Percentiles rank a stretch among this genome's conserved stretches.
These are phyloP conservation scores for Teunomyces barrocoloradensis DNA, from an alignment of 805 yeast genomes.

Conservation along the genomic window DNA sequence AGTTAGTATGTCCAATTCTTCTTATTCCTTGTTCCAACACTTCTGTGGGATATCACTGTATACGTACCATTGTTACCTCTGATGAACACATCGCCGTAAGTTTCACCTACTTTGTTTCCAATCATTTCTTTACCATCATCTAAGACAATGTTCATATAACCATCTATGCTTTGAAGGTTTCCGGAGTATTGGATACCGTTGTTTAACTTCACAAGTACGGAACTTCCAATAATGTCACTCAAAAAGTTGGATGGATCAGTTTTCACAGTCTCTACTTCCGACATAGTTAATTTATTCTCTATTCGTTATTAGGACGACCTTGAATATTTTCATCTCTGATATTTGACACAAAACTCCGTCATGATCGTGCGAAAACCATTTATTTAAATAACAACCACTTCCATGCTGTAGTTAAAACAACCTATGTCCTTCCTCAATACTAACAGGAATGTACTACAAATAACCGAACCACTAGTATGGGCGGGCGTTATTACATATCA, in stretches of 20 bases:
- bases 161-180: conserved; percentile 83
- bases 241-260: conserved; percentile 77
- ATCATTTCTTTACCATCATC: conserved; percentile 71
- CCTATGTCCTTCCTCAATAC: not conserved
- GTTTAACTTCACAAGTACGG: conserved; percentile 78
- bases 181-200: conserved; percentile 80
- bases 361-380: not conserved
- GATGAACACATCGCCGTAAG: conserved; percentile 76
- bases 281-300: conserved; percentile 4
- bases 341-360: not conserved
- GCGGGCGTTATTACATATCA: too few relatives aligned
- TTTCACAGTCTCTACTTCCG: conserved; percentile 15
- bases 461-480: too few relatives aligned
- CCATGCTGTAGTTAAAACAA: too few relatives aligned
- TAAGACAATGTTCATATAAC: conserved; percentile 92
- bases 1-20: conserved; percentile 15
- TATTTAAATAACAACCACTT: too few relatives aligned
- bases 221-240: conserved; percentile 71
- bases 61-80: conserved; percentile 82
- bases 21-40: not conserved
- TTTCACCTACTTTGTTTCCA: conserved; percentile 45
- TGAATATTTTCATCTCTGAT: not conserved
- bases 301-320: not conserved
- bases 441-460: not conserved
- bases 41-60: not conserved